Evolutionary conservation across 108 stramenopile genomes (phyloP), one percentile per base, ranked within the genome.

Genomic region (Craspedostauros australis): DNA sequence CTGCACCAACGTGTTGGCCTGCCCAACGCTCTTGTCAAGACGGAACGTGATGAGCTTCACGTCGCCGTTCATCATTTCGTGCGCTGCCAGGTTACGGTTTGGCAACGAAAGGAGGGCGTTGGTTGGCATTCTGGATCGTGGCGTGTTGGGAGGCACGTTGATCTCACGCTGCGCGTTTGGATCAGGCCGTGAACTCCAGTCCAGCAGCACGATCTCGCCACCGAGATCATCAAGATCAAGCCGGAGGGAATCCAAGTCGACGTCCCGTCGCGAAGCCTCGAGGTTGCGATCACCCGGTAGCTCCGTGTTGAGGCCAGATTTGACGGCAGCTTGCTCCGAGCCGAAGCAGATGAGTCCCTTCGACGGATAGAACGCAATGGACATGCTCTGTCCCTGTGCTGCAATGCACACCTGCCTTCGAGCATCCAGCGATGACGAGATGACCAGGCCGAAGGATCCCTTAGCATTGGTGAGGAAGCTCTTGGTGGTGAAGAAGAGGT

Each of bases 291-390:
- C 69, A 4, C 25, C 34, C 6, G 73, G 78, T 6, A 60, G 51
- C 4, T 45, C 53, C 31, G 54, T 47, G 36, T 49, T 63, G 39
- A 85, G 38, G 14, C 79, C 84, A 15, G 84, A 80, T 60, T 90
- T 90, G 22, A 85, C 84, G 2, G 88, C 84, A 11, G 84, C 88
- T 66, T 86, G 88, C 51, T 90, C 88, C 3, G 80, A 82, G 12
- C 88, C 88, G 53, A 64, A 90, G 37, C 79, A 81, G 45, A 90
- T 73, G 12, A 90, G 39, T 9, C 79, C 84, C 53, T 90, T 90
- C 8, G 46, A 40, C 3, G 88, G 88, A 56, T 84, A 90, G 57
- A 90, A 82, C 25, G 75, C 84, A 50, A 90, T 54, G 2, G 82
- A 84, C 62, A 88, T 57, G 26, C 79, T 81, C 60, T 90, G 88